A percentile compares a stretch with the other conserved stretches of the same genome.
These are phyloP conservation scores for Mortierella hygrophila DNA, from an alignment of 192 early-diverging fungal genomes.

Conservation along the genomic window DNA sequence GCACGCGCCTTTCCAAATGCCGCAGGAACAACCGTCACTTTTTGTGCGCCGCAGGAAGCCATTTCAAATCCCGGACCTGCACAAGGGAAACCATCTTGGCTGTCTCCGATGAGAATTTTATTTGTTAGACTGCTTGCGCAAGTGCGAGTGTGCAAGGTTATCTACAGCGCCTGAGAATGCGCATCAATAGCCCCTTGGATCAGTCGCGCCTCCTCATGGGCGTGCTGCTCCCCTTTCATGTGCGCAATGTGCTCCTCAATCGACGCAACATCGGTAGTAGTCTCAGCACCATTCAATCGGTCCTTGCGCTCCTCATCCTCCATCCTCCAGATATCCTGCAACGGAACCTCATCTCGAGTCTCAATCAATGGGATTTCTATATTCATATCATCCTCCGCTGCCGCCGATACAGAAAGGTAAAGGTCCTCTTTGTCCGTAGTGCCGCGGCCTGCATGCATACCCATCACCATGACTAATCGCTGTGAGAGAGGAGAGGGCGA, in stretches of 20 bases:
- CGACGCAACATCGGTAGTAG: not conserved
- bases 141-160: not conserved
- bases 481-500: not conserved
- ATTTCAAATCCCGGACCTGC: not conserved
- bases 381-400: not conserved
- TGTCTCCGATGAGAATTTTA: not conserved
- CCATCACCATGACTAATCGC: not conserved
- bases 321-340: conserved; percentile 54
- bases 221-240: conserved; percentile 45
- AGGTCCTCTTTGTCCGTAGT: not conserved
- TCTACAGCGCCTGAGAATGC: not conserved
- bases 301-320: conserved; percentile 49
- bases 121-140: not conserved
- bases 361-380: conserved; percentile 37
- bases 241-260: conserved; percentile 2
- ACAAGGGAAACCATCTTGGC: not conserved
- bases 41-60: not conserved
- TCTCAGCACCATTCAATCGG: not conserved
- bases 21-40: conserved; percentile 1
- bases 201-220: conserved; percentile 36
- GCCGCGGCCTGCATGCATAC: not conserved
- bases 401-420: not conserved
- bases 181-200: conserved; percentile 18
- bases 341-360: conserved; percentile 28
- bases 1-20: not conserved